Conservation (phyloP, 257 asterid species). For the Echites panduratus region DNA sequence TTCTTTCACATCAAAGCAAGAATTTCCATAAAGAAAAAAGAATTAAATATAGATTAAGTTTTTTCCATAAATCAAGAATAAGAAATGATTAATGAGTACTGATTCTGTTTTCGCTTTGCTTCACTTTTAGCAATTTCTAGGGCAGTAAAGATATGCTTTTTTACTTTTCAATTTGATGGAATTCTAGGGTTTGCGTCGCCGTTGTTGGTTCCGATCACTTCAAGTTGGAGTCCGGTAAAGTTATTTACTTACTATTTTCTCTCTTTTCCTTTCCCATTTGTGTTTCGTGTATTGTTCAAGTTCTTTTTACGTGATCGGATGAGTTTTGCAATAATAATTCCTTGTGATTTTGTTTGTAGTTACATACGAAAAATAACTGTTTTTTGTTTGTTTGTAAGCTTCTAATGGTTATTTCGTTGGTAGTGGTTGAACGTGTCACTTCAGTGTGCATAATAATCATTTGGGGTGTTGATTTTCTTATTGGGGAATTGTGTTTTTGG, state of each 20-base stretch:
- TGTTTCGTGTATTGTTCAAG: background rate
- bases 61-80: background rate
- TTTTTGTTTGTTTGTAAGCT: background rate
- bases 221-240: background rate
- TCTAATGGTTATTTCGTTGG: background rate
- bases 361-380: background rate
- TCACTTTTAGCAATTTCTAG: background rate
- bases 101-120: conserved; percentile 1
- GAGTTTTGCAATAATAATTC: background rate
- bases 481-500: background rate
- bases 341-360: background rate
- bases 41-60: background rate
- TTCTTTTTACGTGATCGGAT: background rate
- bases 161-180: background rate
- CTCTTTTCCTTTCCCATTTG: background rate
- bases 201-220: background rate
- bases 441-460: background rate
- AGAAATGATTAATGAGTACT: background rate
- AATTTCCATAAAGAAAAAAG: background rate
- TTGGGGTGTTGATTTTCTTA: no score
- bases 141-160: background rate
- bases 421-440: background rate
- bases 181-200: conserved; percentile 1
- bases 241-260: background rate
- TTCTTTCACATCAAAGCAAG: background rate